phyloP scores from a whole-genome alignment of 1,284 basidiomycete species.

The Apiotrichum akiyoshidainum region DNA sequence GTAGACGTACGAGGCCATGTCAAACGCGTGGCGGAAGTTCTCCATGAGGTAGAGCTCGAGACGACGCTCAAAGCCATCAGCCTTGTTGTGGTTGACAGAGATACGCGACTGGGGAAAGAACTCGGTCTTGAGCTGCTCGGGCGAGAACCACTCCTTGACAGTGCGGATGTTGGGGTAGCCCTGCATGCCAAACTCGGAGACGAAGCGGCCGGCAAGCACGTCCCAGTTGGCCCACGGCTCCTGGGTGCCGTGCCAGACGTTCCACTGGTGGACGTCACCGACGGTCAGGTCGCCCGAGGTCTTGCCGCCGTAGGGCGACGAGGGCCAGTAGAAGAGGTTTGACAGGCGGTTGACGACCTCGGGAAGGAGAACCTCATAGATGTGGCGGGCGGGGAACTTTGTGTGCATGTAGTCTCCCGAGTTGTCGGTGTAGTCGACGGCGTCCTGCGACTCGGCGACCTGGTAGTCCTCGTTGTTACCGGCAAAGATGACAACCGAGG shows the following conservation, averaged over 20 bases:
- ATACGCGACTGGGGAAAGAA: constrained; percentile 80
- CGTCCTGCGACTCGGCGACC: constrained; percentile 70
- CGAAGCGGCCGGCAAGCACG: constrained; percentile 74
- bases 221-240: constrained; percentile 90
- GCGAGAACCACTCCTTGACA: constrained; percentile 66
- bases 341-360: constrained; percentile 63
- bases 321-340: constrained; percentile 73
- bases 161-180: constrained; percentile 80
- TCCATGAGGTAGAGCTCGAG: constrained; percentile 85
- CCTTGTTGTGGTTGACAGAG: constrained; percentile 83
- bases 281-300: constrained; percentile 68
- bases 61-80: constrained; percentile 74
- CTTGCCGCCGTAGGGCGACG: constrained; percentile 80
- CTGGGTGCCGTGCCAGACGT: constrained; percentile 81
- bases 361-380: constrained; percentile 79
- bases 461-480: constrained; percentile 76
- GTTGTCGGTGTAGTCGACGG: constrained; percentile 79
- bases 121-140: constrained; percentile 53
- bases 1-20: constrained; percentile 78
- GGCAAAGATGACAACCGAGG: constrained; percentile 73
- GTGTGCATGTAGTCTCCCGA: constrained; percentile 73
- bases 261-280: constrained; percentile 87
- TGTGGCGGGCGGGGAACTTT: constrained; percentile 77
- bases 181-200: constrained; percentile 58
- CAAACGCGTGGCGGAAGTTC: constrained; percentile 78